Evolutionary conservation across 2,329 filamentous ascomycete species (phyloP).

Genomic region (Fonsecaea pugnacius): DNA sequence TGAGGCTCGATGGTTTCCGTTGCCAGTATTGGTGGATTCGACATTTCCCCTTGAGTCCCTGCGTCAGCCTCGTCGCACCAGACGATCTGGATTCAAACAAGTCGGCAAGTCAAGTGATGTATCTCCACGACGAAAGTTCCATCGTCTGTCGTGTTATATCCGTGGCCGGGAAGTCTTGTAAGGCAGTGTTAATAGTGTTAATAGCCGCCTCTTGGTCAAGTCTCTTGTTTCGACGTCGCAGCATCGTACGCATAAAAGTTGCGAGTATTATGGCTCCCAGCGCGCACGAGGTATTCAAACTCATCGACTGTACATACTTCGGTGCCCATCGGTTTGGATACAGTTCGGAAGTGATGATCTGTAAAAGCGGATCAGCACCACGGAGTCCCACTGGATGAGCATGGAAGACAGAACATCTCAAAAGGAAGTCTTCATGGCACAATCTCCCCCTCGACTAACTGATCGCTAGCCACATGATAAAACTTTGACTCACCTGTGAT

Average conservation of each 20-base stretch:
- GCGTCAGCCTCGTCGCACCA: background rate
- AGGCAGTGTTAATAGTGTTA: background rate
- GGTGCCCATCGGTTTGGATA: constrained; percentile 29
- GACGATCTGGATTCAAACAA: background rate
- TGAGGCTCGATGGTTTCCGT: background rate
- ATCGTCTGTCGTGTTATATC: background rate
- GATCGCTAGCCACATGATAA: background rate
- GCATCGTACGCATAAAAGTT: constrained; percentile 30
- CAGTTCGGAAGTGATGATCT: constrained; percentile 37
- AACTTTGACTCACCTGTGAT: constrained; percentile 18
- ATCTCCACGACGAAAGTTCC: constrained; percentile 12
- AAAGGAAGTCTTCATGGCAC: too few species aligned
- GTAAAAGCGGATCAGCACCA: constrained; percentile 58
- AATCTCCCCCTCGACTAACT: background rate
- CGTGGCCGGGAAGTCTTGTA: background rate
- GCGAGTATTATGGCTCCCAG: constrained; percentile 36
- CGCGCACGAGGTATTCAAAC: constrained; percentile 23
- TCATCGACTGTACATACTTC: constrained; percentile 32
- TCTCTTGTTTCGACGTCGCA: constrained; percentile 36
- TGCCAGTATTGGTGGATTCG: background rate
- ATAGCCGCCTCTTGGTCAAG: constrained; percentile 26
- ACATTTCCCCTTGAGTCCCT: background rate
- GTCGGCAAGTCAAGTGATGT: constrained; percentile 10
- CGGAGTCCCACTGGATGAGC: background rate
- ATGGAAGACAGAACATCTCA: background rate